Conservation (phyloP, 352 stramenopile genomes). For the Globisporangium radiosum region DNA sequence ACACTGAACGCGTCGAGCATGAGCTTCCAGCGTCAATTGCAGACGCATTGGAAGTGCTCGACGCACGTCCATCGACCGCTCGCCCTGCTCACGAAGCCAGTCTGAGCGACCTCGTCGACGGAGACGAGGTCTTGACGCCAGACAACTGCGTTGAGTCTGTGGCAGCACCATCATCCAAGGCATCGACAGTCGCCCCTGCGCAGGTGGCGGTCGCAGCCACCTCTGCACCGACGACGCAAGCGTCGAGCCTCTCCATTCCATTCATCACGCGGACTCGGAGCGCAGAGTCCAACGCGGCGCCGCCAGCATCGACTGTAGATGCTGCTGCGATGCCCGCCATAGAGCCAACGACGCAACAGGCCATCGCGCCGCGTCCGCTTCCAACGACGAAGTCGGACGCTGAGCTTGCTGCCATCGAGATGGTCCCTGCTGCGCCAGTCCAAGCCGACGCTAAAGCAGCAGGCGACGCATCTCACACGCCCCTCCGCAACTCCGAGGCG, state of each 20-base stretch:
- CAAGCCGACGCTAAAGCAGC: too few relatives aligned
- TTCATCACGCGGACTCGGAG: neutral
- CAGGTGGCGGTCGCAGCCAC: neutral
- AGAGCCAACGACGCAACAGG: neutral
- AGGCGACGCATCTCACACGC: too few relatives aligned
- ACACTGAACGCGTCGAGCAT: neutral
- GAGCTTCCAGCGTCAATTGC: neutral
- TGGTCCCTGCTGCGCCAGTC: too few relatives aligned
- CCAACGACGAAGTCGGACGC: neutral
- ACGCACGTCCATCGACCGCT: too few relatives aligned
- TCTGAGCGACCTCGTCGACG: neutral
- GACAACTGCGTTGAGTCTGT: neutral
- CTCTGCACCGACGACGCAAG: neutral
- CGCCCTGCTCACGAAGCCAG: neutral
- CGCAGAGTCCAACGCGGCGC: neutral
- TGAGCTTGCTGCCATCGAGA: neutral
- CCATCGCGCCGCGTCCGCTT: neutral
- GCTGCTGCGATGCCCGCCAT: neutral
- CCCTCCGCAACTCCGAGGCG: neutral
- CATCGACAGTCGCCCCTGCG: neutral
- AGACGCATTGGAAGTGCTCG: neutral
- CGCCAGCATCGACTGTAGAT: neutral
- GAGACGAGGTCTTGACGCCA: neutral
- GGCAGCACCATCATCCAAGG: neutral
- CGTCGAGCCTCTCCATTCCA: neutral